phyloP scores from a whole-genome alignment of 805 yeast species.

The Metschnikowia chrysomelidarum region DNA sequence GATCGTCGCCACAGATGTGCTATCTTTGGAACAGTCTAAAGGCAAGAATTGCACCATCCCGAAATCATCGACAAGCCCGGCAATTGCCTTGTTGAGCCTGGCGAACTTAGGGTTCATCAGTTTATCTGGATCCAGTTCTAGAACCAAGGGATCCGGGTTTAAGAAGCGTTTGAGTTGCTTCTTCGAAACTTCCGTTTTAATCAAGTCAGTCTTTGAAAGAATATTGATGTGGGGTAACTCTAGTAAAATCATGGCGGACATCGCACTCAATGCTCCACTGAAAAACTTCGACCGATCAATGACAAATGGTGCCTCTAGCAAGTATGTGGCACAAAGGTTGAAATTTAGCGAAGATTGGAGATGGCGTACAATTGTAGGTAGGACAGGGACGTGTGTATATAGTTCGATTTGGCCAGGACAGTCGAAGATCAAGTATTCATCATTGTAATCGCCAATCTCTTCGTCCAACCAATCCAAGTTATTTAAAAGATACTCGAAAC shows the following conservation, averaged over 20 bases:
- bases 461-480: constrained; percentile 97
- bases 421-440: constrained; percentile 90
- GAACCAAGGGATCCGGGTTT: constrained; percentile 85
- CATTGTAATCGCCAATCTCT: constrained; percentile 93
- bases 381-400: constrained; percentile 89
- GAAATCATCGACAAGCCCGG: constrained; percentile 90
- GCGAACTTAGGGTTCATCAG: constrained; percentile 55
- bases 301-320: constrained; percentile 91
- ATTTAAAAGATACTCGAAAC: constrained; percentile 86
- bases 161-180: constrained; percentile 78
- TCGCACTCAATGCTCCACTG: constrained; percentile 93
- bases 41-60: constrained; percentile 99
- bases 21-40: constrained; percentile 64
- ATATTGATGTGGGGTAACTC: constrained; percentile 95
- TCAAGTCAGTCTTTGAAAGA: constrained; percentile 80
- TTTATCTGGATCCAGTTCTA: constrained; percentile 32
- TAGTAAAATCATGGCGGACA: constrained; percentile 95
- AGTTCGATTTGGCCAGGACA: constrained; percentile 97
- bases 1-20: constrained; percentile 76
- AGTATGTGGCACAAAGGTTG: constrained; percentile 87
- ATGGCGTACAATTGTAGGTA: constrained; percentile 87
- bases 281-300: constrained; percentile 89
- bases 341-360: constrained; percentile 76
- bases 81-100: constrained; percentile 75
- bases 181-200: constrained; percentile 73